phyloP scores from a whole-genome alignment of 768 basidiomycete species.

The Polyporus arcularius region DNA sequence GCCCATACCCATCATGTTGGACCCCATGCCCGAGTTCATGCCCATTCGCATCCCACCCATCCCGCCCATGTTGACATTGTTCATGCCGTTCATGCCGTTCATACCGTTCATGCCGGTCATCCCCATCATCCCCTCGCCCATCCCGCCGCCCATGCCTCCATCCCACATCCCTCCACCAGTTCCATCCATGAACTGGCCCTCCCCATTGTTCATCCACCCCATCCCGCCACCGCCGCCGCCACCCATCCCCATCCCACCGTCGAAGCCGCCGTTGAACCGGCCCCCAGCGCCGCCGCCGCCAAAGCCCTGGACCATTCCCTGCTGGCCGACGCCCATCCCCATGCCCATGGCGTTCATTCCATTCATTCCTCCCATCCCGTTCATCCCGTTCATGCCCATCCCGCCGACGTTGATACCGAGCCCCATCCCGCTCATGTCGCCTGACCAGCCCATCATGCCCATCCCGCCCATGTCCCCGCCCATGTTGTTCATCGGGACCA shows the following conservation, averaged over 20 bases:
- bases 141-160: constrained; percentile 31
- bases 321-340: constrained; percentile 19
- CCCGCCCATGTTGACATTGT: constrained; percentile 8
- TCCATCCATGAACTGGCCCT: constrained; percentile 30
- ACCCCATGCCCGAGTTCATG: constrained; percentile 17
- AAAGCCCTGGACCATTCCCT: constrained; percentile 16
- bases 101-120: constrained; percentile 20
- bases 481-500: constrained; percentile 44
- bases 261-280: constrained; percentile 20
- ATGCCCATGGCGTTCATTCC: constrained; percentile 30
- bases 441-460: constrained; percentile 29
- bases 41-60: constrained; percentile 23
- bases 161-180: constrained; percentile 36
- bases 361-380: constrained; percentile 27
- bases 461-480: constrained; percentile 28
- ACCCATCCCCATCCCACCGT: constrained; percentile 24
- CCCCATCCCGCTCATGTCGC: constrained; percentile 2
- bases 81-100: constrained; percentile 26
- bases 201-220: constrained; percentile 38
- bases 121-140: constrained; percentile 20
- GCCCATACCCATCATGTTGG: constrained; percentile 33
- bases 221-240: constrained; percentile 20
- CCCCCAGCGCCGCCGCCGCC: constrained; percentile 24
- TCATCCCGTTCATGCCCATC: constrained; percentile 10
- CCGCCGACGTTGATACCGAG: constrained; percentile 7